Evolutionary conservation across 768 basidiomycete genomes (phyloP).

Genomic region (Artomyces pyxidatus): DNA sequence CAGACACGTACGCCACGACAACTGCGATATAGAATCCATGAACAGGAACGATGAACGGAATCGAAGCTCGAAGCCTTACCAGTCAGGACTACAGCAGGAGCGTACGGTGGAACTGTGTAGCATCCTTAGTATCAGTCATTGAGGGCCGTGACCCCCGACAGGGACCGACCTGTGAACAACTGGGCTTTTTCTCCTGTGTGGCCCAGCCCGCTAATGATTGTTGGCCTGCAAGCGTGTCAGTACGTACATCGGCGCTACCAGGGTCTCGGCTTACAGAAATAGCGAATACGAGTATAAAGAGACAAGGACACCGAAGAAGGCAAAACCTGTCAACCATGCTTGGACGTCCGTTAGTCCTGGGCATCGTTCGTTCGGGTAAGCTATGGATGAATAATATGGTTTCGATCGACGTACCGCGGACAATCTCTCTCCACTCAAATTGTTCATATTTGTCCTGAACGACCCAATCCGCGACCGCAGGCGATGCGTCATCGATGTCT

Average conservation of each 20-base stretch:
- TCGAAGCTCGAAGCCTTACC: conserved; percentile 36
- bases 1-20: conserved; percentile 4
- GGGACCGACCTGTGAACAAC: conserved; percentile 46
- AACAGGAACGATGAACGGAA: conserved; percentile 30
- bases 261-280: conserved; percentile 48
- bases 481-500: conserved; percentile 23
- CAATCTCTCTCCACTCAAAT: conserved; percentile 51
- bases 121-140: background rate
- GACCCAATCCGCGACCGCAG: conserved; percentile 3
- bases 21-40: conserved; percentile 38
- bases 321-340: conserved; percentile 48
- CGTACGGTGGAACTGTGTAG: conserved; percentile 47
- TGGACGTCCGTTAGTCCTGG: conserved; percentile 47
- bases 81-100: conserved; percentile 51
- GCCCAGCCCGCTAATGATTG: conserved; percentile 58
- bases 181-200: conserved; percentile 44
- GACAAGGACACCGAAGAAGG: conserved; percentile 59
- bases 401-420: conserved; percentile 32
- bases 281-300: conserved; percentile 61
- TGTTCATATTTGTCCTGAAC: conserved; percentile 33
- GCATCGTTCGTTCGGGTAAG: too few relatives aligned
- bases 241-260: too few relatives aligned
- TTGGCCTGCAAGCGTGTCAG: conserved; percentile 36
- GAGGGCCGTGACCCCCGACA: background rate
- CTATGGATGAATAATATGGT: too few relatives aligned